Base-by-base conservation (phyloP, 2,329 filamentous ascomycete species). In the Ilyonectria sp. region DNA sequence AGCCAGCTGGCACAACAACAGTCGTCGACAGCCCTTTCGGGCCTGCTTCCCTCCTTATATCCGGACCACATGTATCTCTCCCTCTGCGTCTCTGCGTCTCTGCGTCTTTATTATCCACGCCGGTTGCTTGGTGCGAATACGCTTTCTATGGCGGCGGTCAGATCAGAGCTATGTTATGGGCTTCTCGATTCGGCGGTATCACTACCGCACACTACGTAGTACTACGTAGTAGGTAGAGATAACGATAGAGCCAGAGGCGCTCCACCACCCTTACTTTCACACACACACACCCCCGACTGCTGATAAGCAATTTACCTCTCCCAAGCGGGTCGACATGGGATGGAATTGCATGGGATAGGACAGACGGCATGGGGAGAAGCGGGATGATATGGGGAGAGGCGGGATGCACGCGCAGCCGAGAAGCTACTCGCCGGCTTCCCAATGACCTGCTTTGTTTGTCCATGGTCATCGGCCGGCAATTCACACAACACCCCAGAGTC, bases 1-100 rank as follows among this genome's bases (percentile, higher is more conserved):
- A 72, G 72, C 73, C 73, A 75, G 69, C 67, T 75, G 73, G 71
- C 71, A 63, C 54, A 61, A 65, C 59, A 62, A 57, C 49, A 73
- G 54, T 65, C 59, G 60, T 67, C 60, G 47, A 56, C 62, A 62
- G 17, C 19, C 53, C 37, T 21, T 52, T 46, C 40, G 33, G 59
- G 52, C 17, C 46, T 19, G 49, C 43, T 17, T 15, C 23, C 46
- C 26, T 13, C 56, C 47, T 64, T 59, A 64, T 64, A 56, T 50
- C 40, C 21, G 29, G 40, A 33, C 35, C 23, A 44, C 40, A 21
- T 53, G n/a, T 55, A 21, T 23, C 23, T 23, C 23, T 23, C 23
- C 4, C 23, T 23, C 23, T 23, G 23, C 23, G 33, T 33, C 37
- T 46, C 55, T 35, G 35, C 19, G n/a, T 17, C 9, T 49, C 23